Evolutionary conservation across 192 early-diverging fungal genomes (phyloP).

Genomic region (Radiomyces spectabilis): DNA sequence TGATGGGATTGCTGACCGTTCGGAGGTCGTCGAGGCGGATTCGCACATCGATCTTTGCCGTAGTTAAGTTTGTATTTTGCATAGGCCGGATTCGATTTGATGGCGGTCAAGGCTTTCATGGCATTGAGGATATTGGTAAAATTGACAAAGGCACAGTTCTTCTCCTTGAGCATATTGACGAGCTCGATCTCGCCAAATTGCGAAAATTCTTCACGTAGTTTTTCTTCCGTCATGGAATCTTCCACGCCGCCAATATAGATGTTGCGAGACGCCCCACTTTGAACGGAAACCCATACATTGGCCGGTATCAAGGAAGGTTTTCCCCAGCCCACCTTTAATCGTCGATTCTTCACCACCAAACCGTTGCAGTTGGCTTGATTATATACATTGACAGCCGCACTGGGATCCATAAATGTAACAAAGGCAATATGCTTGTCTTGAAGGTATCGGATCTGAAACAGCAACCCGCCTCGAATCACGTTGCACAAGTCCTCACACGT

Average conservation of each 20-base stretch:
- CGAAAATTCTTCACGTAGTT: slow-evolving; percentile 63
- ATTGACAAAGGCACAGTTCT: slow-evolving; percentile 81
- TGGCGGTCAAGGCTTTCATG: slow-evolving; percentile 62
- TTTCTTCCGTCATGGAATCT: slow-evolving; percentile 53
- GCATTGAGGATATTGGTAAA: slow-evolving; percentile 70
- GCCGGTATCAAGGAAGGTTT: slow-evolving; percentile 48
- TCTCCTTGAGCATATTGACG: slow-evolving; percentile 73
- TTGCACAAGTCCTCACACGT: slow-evolving; percentile 78
- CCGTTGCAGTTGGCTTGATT: slow-evolving; percentile 50
- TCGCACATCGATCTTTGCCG: slow-evolving; percentile 84
- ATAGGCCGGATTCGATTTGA: slow-evolving; percentile 52
- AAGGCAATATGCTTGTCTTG: slow-evolving; percentile 76
- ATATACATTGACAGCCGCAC: slow-evolving; percentile 55
- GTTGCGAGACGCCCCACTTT: slow-evolving; percentile 62
- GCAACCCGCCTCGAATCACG: slow-evolving; percentile 73
- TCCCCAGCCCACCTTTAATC: slow-evolving; percentile 77
- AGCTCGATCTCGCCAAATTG: slow-evolving; percentile 80
- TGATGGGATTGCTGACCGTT: background rate
- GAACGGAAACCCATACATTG: slow-evolving; percentile 44
- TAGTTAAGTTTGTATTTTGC: slow-evolving; percentile 51
- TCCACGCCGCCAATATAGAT: slow-evolving; percentile 69
- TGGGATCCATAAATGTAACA: slow-evolving; percentile 76
- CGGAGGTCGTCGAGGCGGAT: slow-evolving; percentile 41
- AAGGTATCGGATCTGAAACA: slow-evolving; percentile 68
- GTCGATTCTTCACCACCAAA: slow-evolving; percentile 56